Evolutionary conservation across 345 rosid genomes (phyloP), one percentile per base, ranked within the genome.

Genomic region (Sonneratia caseolaris): DNA sequence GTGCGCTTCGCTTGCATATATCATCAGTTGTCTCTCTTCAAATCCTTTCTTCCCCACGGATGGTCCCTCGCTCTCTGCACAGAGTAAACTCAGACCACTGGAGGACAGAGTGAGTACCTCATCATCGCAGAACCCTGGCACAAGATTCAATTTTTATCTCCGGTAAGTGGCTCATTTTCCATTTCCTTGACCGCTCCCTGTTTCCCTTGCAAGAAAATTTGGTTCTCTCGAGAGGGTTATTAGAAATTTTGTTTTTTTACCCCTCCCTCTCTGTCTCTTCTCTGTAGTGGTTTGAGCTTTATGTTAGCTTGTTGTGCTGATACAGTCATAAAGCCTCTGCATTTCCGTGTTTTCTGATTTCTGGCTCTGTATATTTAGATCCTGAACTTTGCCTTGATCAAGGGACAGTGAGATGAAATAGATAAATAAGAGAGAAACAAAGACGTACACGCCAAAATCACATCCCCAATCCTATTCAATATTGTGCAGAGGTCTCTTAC

Each of bases 391-490:
- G 36, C 64, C 38, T 62, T 64, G 74, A 55, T 71, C 74, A 76
- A 14, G 37, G 75, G 62, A 18, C 67, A 53, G 57, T n/a, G 75
- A 18, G 45, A 18, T 43, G 45, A 21, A 57, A 45, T 48, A 53
- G 38, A 68, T 2, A 37, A 73, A 15, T 27, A 45, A 69, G 61
- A 66, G 49, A 45, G 42, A 27, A 37, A 59, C 13, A 53, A 57
- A 75, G 71, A 77, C 65, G 75, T 72, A 76, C 88, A 88, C 83
- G 77, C 92, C 83, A 82, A 88, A 79, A 72, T 82, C 83, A 80
- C 66, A 77, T 79, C 69, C 76, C 76, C 64, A 78, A 78, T 81
- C 85, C 56, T 89, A 86, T 80, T 81, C 84, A 72, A 79, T 21
- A 37, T 80, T 72, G 77, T 62, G 61, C 62, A 65, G 1, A 40